A percentile compares a stretch with the other conserved stretches of the same genome.
Conservation (phyloP, 1,284 basidiomycete genomes). For the Ganoderma lingzhi region DNA sequence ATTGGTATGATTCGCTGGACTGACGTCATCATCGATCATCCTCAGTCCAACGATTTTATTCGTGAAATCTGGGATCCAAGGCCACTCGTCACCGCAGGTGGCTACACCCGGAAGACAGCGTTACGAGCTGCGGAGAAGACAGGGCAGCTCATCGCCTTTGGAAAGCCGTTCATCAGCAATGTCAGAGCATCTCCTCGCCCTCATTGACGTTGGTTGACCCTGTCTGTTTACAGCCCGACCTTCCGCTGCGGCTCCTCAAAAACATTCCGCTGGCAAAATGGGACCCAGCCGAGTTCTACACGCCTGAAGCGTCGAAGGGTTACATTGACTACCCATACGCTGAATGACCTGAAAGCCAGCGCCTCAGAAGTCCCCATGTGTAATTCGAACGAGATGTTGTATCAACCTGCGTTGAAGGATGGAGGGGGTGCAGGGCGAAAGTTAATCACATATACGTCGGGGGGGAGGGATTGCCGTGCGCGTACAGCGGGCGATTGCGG, state of each 20-base stretch:
- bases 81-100: constrained; percentile 46
- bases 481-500: no score
- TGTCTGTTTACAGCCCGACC: constrained; percentile 49
- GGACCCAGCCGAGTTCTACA: constrained; percentile 40
- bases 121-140: constrained; percentile 39
- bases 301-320: constrained; percentile 35
- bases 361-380: no score
- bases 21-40: neutral
- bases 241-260: constrained; percentile 48
- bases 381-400: no score
- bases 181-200: no score
- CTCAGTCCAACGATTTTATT: constrained; percentile 40
- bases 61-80: constrained; percentile 40
- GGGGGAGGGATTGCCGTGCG: no score
- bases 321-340: constrained; percentile 48
- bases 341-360: no score
- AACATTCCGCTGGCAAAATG: constrained; percentile 37
- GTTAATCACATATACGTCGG: no score
- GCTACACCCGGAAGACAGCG: constrained; percentile 39
- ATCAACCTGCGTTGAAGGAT: no score
- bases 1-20: neutral
- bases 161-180: constrained; percentile 55
- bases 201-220: neutral
- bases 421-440: no score
- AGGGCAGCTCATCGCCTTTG: constrained; percentile 53